Conservation (phyloP, 78 protist species). For the Emiliania huxleyi region DNA sequence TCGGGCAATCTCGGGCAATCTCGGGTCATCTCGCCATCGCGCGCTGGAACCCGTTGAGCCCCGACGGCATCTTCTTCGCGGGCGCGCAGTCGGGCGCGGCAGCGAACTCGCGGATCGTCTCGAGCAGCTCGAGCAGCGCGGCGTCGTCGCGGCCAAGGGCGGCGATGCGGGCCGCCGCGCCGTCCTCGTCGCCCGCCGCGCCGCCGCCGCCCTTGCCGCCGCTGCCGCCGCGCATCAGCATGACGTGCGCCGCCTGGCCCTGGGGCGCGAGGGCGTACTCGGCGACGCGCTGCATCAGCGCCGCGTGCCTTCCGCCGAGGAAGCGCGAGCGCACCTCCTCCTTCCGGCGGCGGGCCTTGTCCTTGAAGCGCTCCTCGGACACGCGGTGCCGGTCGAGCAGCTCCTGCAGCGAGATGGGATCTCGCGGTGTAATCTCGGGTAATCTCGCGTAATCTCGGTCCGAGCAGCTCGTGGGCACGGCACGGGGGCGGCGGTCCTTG, state of each 20-base stretch:
- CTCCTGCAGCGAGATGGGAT: too few species aligned
- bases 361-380: constrained; percentile 32
- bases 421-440: too few species aligned
- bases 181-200: neutral
- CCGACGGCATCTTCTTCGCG: neutral
- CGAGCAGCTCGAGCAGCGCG: neutral
- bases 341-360: neutral
- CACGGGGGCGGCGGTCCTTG: too few species aligned
- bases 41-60: neutral
- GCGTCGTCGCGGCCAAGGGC: neutral
- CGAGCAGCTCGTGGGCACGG: too few species aligned
- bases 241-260: neutral
- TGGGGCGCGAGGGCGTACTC: neutral
- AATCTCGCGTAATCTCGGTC: too few species aligned
- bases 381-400: neutral
- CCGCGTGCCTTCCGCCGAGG: neutral
- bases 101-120: neutral
- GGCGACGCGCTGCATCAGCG: neutral
- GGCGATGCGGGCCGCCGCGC: neutral
- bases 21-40: too few species aligned
- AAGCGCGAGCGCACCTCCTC: neutral
- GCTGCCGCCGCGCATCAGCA: neutral
- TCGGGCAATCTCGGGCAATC: too few species aligned
- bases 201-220: neutral
- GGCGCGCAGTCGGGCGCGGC: neutral